Evolutionary conservation across 352 stramenopile species (phyloP).

Genomic region (Phytophthora citricola): DNA sequence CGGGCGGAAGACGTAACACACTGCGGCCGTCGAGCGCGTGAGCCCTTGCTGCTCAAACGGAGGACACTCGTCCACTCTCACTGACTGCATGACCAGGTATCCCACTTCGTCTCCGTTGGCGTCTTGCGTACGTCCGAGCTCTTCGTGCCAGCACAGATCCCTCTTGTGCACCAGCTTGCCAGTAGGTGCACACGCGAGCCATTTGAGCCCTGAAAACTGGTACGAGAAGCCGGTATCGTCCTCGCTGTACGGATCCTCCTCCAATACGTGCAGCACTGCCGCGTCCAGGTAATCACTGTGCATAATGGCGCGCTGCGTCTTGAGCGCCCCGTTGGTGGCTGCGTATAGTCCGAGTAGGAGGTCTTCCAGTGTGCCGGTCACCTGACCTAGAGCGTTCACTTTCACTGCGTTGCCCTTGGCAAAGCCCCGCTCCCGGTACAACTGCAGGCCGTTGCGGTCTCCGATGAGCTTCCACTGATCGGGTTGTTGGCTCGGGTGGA

Average conservation of each 20-base stretch:
- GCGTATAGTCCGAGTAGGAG: slow-evolving; percentile 71
- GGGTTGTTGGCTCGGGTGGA: slow-evolving; percentile 57
- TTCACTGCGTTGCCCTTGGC: slow-evolving; percentile 59
- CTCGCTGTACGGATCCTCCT: slow-evolving; percentile 59
- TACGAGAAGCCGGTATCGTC: slow-evolving; percentile 61
- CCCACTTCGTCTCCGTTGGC: slow-evolving; percentile 57
- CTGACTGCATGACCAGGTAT: slow-evolving; percentile 70
- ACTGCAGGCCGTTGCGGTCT: slow-evolving; percentile 54
- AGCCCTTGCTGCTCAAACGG: slow-evolving; percentile 64
- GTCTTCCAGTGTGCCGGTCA: slow-evolving; percentile 61
- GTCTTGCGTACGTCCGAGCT: slow-evolving; percentile 61
- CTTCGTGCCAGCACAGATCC: slow-evolving; percentile 72
- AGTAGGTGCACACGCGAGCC: slow-evolving; percentile 50
- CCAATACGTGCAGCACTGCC: slow-evolving; percentile 61
- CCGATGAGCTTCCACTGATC: slow-evolving; percentile 71
- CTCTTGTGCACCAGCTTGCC: slow-evolving; percentile 71
- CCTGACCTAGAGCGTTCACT: slow-evolving; percentile 54
- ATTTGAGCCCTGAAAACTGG: slow-evolving; percentile 69
- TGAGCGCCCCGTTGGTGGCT: slow-evolving; percentile 48
- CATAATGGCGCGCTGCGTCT: slow-evolving; percentile 72
- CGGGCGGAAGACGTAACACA: slow-evolving; percentile 74
- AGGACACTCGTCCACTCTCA: slow-evolving; percentile 58
- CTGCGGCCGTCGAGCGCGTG: slow-evolving; percentile 53
- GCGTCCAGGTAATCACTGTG: slow-evolving; percentile 65
- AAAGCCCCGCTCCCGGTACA: slow-evolving; percentile 66